Evolutionary conservation across 106 monocot species (phyloP).

Genomic region (Dioscorea zingiberensis): DNA sequence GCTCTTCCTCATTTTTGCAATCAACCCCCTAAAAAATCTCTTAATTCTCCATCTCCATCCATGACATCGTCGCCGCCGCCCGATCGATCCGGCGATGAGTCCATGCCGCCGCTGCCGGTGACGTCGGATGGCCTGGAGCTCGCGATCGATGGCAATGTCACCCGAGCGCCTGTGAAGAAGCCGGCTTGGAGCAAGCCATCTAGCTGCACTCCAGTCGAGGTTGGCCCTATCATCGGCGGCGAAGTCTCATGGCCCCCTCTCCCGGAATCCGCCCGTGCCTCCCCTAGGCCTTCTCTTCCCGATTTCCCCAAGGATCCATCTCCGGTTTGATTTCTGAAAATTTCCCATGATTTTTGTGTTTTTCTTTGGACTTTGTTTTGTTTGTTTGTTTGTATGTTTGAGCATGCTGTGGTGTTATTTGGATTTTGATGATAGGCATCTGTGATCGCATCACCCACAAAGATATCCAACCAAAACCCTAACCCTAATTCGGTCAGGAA

Average conservation of each 20-base stretch:
- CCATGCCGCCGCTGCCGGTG: neutral
- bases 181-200: slow-evolving; percentile 57
- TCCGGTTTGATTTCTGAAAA: slow-evolving; percentile 11
- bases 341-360: neutral
- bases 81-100: no score
- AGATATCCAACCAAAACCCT: slow-evolving; percentile 14
- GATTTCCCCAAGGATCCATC: slow-evolving; percentile 5
- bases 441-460: slow-evolving; percentile 14
- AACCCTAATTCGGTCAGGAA: slow-evolving; percentile 34
- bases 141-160: slow-evolving; percentile 17
- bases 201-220: slow-evolving; percentile 22
- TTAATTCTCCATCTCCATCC: no score
- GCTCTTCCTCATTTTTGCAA: no score
- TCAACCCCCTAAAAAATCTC: no score
- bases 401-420: neutral
- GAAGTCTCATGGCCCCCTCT: slow-evolving; percentile 68
- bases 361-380: neutral
- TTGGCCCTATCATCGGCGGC: slow-evolving; percentile 44
- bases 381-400: no score
- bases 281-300: slow-evolving; percentile 29
- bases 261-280: slow-evolving; percentile 41
- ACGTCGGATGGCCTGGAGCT: slow-evolving; percentile 9
- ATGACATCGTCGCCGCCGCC: no score
- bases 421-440: slow-evolving; percentile 6
- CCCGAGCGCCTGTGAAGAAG: slow-evolving; percentile 23